A percentile compares a stretch with the other conserved stretches of the same genome.
phyloP scores from a whole-genome alignment of 768 basidiomycete species.

The Suillus variegatus region DNA sequence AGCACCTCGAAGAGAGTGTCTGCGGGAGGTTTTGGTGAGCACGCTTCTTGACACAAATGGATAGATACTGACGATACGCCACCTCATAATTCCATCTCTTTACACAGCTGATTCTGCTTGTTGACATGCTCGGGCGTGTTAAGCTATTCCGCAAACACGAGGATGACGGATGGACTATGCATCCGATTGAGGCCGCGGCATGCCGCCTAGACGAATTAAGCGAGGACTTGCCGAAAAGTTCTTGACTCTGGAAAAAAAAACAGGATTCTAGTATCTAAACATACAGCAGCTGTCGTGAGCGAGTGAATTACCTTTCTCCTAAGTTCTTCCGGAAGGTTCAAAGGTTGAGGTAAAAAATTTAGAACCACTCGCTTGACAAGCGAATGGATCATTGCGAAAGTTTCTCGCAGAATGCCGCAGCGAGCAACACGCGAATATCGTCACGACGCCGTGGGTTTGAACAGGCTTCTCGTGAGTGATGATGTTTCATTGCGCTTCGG shows the following conservation, averaged over 20 bases:
- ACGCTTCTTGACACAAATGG: background rate
- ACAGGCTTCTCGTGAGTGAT: background rate
- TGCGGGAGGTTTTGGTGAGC: background rate
- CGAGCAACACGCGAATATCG: background rate
- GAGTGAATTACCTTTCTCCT: too few species aligned
- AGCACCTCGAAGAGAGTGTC: background rate
- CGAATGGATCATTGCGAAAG: background rate
- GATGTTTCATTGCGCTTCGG: background rate
- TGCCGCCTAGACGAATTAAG: background rate
- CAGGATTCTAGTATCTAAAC: background rate
- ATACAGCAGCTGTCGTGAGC: background rate
- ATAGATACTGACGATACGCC: background rate
- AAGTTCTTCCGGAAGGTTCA: background rate
- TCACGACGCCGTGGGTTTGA: background rate
- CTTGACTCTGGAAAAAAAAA: background rate
- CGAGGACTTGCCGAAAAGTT: background rate
- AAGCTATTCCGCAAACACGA: background rate
- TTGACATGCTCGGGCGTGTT: background rate
- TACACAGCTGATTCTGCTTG: background rate
- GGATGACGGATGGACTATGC: background rate
- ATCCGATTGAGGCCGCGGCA: background rate
- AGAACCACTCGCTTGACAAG: background rate
- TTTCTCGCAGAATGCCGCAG: background rate
- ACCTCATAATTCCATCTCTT: background rate
- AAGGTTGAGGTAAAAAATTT: background rate